Percentiles rank a stretch among this genome's conserved stretches.
phyloP scores from a whole-genome alignment of 352 stramenopile genomes.

The Pythium oligandrum region DNA sequence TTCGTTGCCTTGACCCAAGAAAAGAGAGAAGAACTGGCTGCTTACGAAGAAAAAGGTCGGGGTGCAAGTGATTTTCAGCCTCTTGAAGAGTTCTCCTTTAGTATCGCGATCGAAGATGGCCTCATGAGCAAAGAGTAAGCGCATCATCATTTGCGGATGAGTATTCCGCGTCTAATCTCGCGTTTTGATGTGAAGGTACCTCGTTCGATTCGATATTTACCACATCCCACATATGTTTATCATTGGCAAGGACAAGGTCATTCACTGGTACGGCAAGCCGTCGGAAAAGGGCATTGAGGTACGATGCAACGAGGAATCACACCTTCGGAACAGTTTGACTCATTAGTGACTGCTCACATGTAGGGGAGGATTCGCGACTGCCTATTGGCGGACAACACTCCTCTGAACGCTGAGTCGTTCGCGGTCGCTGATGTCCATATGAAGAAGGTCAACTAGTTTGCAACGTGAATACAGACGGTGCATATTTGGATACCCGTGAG shows the following conservation, averaged over 20 bases:
- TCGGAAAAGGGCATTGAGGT: constrained; percentile 33
- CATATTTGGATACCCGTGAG: no score
- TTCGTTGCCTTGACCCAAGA: constrained; percentile 71
- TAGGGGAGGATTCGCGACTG: constrained; percentile 1
- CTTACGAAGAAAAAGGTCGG: constrained; percentile 56
- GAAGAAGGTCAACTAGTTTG: no score
- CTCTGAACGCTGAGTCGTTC: not conserved
- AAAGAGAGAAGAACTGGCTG: constrained; percentile 47
- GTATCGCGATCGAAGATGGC: constrained; percentile 63
- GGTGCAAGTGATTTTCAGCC: constrained; percentile 50
- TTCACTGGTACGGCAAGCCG: constrained; percentile 54
- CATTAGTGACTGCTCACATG: not conserved
- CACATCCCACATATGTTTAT: constrained; percentile 55
- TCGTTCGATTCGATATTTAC: constrained; percentile 60
- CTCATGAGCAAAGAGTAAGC: constrained; percentile 65
- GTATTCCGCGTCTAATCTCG: not conserved
- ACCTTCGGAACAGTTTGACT: no score
- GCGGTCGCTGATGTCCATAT: not conserved
- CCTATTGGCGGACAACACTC: not conserved
- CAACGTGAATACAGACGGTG: no score
- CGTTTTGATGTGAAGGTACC: constrained; percentile 26
- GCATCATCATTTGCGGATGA: not conserved
- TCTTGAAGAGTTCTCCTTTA: constrained; percentile 47
- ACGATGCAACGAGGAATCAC: not conserved
- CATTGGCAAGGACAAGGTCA: constrained; percentile 47